Conservation (phyloP, 352 stramenopile genomes). For the Phytophthora uliginosa region DNA sequence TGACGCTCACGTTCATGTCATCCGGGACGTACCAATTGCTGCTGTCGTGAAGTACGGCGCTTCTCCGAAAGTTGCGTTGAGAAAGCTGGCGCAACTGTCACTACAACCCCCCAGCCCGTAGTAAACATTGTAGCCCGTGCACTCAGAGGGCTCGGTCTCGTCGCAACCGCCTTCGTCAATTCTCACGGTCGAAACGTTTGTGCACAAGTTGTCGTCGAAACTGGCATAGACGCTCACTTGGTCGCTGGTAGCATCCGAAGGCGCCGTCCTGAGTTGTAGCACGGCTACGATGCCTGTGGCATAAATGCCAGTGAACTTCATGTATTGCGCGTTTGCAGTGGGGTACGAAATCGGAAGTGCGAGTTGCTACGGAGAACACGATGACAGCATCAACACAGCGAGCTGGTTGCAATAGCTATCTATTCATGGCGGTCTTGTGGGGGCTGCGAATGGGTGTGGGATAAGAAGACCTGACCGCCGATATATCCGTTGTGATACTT, state of each 20-base stretch:
- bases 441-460: no score
- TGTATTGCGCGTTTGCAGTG: neutral
- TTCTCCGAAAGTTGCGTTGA: neutral
- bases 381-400: no score
- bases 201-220: neutral
- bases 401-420: neutral
- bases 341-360: neutral
- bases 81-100: neutral
- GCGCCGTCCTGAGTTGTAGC: neutral
- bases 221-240: neutral
- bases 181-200: neutral
- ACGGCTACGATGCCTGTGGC: neutral
- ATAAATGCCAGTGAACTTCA: neutral
- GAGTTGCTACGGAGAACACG: neutral
- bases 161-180: neutral
- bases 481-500: no score
- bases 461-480: no score
- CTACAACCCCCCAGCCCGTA: neutral
- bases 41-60: neutral
- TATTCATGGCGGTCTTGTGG: neutral
- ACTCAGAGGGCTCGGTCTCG: neutral
- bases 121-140: neutral
- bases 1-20: neutral
- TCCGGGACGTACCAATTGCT: neutral
- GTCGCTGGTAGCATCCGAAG: neutral